Evolutionary conservation across 192 early-diverging fungal genomes (phyloP).

Genomic region (Gamsiella multidivaricata): DNA sequence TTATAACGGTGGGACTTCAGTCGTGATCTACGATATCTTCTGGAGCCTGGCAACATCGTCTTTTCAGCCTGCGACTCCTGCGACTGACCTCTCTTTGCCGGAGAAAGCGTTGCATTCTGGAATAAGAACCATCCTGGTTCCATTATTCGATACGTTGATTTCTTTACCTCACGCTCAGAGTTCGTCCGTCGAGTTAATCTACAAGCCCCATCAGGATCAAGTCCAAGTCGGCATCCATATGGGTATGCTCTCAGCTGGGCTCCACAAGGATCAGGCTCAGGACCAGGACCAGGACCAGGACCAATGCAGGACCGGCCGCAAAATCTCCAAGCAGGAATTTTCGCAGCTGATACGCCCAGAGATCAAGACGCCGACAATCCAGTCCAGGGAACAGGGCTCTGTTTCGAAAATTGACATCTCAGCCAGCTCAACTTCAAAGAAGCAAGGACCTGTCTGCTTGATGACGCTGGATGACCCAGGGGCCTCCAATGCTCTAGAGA

Average conservation of each 20-base stretch:
- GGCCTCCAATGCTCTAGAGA: not conserved
- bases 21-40: constrained; percentile 24
- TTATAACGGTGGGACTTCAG: constrained; percentile 36
- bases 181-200: constrained; percentile 32
- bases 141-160: constrained; percentile 34
- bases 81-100: not conserved
- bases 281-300: not conserved
- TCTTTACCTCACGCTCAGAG: constrained; percentile 3
- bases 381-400: not conserved
- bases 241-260: constrained; percentile 16
- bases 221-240: constrained; percentile 37
- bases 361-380: constrained; percentile 6
- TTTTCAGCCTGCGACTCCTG: not conserved
- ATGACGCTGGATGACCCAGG: not conserved
- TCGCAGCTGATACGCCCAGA: constrained; percentile 4
- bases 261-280: not conserved
- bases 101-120: not conserved
- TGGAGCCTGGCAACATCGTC: not conserved
- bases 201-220: constrained; percentile 11
- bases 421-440: not conserved
- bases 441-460: not conserved
- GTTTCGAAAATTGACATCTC: not conserved
- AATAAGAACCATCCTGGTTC: constrained; percentile 25
- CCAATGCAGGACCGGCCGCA: not conserved
- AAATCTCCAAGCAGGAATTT: constrained; percentile 1